Evolutionary conservation across 2,329 filamentous ascomycete genomes (phyloP), one percentile per base, ranked within the genome.

Genomic region (Diplocarpon mali): DNA sequence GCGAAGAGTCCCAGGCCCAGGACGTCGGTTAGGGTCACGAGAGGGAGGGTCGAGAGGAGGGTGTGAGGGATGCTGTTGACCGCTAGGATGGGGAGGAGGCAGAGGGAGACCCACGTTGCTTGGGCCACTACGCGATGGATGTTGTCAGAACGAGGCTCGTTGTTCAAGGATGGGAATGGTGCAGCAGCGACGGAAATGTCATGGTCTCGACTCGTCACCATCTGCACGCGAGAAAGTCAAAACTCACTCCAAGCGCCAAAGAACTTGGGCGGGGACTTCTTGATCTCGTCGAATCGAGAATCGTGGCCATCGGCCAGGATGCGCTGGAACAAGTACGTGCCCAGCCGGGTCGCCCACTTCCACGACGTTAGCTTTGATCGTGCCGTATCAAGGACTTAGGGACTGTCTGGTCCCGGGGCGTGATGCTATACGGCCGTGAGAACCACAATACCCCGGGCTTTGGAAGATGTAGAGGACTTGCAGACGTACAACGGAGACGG

Each of bases 61-160:
- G 66, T 63, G 1, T 71, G 66, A 0, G 80, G 78, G 5, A 81
- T 69, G 6, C 75, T 66, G 60, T 83, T 84, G 44, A 83, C 57
- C 2, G 77, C 72, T 5, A 83, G 64, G 8, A 85, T 71, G 10
- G 81, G 80, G 53, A 82, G 67, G 4, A 81, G 66, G 59, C 76
- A 80, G n/a, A 83, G 66, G 2, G 75, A 75, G 2, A 84, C 76
- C 80, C 80, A 85, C 0, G 72, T 70, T 6, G 80, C 79, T 61
- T 85, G 80, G 3, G 72, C 73, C 55, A 73, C 20, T 24, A 24
- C 7, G 7, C 7, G 20, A 24, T 24, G 20, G 20, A 24, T 24
- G 20, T 24, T 24, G 20, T 65, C 15, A 37, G 32, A 27, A 17
- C 13, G 29, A 10, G 28, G 24, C 35, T 28, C 6, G 20, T 24